Conservation (phyloP, 768 basidiomycete genomes). For the Leccinum fibrillosum region DNA sequence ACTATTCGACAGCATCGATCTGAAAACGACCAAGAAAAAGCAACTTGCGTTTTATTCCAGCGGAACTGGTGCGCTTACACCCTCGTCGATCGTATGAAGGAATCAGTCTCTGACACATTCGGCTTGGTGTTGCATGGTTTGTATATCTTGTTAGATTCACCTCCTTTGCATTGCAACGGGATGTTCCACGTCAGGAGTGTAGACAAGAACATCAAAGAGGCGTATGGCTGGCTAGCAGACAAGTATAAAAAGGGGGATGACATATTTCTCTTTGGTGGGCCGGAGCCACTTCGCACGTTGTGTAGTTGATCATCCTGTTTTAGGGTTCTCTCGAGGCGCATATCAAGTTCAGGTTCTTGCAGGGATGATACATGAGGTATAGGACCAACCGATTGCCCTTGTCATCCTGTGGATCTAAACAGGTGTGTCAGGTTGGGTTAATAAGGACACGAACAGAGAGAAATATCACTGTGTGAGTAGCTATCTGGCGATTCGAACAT, state of each 20-base stretch:
- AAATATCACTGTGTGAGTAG: neutral
- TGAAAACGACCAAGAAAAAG: neutral
- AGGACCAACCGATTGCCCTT: neutral
- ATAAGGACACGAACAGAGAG: neutral
- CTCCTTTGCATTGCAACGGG: neutral
- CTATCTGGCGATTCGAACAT: neutral
- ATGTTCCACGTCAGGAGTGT: neutral
- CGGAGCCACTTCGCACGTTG: neutral
- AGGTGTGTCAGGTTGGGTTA: neutral
- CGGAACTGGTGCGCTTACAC: neutral
- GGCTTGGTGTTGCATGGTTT: neutral
- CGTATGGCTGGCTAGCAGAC: neutral
- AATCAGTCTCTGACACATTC: neutral
- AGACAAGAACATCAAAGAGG: neutral
- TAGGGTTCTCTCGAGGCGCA: neutral
- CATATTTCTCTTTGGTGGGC: neutral
- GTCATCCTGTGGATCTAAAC: neutral
- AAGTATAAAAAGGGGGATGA: neutral
- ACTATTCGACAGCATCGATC: neutral
- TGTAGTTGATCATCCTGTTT: neutral
- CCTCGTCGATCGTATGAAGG: no score
- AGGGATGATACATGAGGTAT: neutral
- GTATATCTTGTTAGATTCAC: neutral
- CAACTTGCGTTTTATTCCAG: neutral
- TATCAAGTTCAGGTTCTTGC: neutral